A percentile compares a stretch with the other conserved stretches of the same genome.
Conservation (phyloP, 129 eudicot genomes). For the Chrysanthemum makinoi region DNA sequence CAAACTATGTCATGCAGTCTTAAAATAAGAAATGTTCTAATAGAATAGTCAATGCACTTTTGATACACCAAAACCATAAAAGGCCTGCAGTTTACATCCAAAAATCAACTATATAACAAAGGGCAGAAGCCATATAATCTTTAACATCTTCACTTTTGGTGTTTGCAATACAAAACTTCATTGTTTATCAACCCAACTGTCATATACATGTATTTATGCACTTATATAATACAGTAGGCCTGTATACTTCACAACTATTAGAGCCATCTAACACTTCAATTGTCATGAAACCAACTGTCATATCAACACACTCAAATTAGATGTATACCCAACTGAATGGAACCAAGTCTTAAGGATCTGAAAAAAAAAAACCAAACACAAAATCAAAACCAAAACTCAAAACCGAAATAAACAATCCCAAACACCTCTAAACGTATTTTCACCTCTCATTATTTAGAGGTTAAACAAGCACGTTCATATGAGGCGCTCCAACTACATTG, state of each 20-base stretch:
- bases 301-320: too few relatives aligned
- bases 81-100: background rate
- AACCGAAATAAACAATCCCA: too few relatives aligned
- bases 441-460: too few relatives aligned
- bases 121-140: background rate
- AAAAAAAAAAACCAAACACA: too few relatives aligned
- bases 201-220: background rate
- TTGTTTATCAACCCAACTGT: constrained; percentile 12
- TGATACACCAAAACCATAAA: background rate
- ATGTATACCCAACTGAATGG: too few relatives aligned
- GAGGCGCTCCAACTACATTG: too few relatives aligned
- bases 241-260: background rate
- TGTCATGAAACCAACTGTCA: too few relatives aligned
- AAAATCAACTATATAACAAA: background rate
- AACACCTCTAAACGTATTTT: too few relatives aligned
- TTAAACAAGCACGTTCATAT: too few relatives aligned
- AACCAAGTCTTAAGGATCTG: too few relatives aligned
- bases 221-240: background rate
- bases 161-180: background rate
- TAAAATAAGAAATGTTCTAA: background rate
- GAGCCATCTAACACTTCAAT: background rate
- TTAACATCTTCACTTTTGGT: background rate
- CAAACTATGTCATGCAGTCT: too few relatives aligned
- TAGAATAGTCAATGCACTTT: background rate
- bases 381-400: too few relatives aligned